Percentiles rank a stretch among this genome's conserved stretches.
Conservation (phyloP, 75 land plant species). For the Pinus taeda region DNA sequence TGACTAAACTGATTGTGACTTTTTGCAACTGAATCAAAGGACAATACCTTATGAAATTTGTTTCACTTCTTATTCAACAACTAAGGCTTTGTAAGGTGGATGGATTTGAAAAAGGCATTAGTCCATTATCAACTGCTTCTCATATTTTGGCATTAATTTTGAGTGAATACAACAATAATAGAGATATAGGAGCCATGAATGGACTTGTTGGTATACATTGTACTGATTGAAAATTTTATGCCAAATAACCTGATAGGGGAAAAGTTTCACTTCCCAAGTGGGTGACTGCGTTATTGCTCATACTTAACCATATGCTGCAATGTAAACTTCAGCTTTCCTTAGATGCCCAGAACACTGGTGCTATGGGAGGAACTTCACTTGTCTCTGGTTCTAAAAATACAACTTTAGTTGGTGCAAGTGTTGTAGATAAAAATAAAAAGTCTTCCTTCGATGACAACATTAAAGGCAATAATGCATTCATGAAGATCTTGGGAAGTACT, state of each 20-base stretch:
- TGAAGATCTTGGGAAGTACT: slow-evolving; percentile 67
- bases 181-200: slow-evolving; percentile 77
- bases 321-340: slow-evolving; percentile 40
- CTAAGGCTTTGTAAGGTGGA: slow-evolving; percentile 63
- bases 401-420: too few relatives aligned
- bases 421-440: too few relatives aligned
- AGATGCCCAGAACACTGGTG: slow-evolving; percentile 11
- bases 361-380: too few relatives aligned
- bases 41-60: slow-evolving; percentile 63
- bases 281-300: slow-evolving; percentile 64
- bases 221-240: slow-evolving; percentile 47
- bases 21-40: slow-evolving; percentile 79
- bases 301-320: slow-evolving; percentile 78
- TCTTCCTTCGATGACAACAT: slow-evolving; percentile 11
- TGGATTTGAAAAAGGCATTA: slow-evolving; percentile 38
- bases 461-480: slow-evolving; percentile 40
- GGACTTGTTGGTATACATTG: slow-evolving; percentile 49
- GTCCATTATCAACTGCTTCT: slow-evolving; percentile 57
- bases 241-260: slow-evolving; percentile 17
- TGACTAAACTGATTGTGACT: slow-evolving; percentile 84
- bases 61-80: slow-evolving; percentile 61
- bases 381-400: too few relatives aligned
- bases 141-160: slow-evolving; percentile 86
- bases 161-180: slow-evolving; percentile 64
- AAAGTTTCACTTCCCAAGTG: slow-evolving; percentile 48